These are phyloP conservation scores for Ogataea henricii DNA, from an alignment of 805 yeast species.

Conservation along the genomic window DNA sequence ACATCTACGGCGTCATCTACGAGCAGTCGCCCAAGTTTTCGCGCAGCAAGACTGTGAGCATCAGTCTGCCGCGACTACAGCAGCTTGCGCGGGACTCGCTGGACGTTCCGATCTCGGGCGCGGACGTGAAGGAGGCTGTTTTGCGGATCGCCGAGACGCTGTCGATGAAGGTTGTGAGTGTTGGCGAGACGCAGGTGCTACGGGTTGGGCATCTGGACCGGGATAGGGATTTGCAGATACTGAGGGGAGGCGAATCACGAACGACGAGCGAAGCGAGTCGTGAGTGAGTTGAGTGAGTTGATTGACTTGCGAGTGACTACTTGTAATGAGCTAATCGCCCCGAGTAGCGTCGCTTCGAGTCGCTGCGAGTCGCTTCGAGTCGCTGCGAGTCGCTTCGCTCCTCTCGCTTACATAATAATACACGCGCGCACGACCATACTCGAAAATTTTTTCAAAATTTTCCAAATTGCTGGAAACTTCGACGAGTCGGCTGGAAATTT, in stretches of 20 bases:
- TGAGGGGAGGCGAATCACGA: slow-evolving; percentile 6
- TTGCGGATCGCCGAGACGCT: slow-evolving; percentile 12
- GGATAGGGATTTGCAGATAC: slow-evolving; percentile 16
- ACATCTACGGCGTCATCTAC: slow-evolving; percentile 28
- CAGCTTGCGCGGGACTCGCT: slow-evolving; percentile 26
- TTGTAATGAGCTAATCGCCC: background rate
- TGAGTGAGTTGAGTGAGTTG: background rate
- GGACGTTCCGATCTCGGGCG: slow-evolving; percentile 18
- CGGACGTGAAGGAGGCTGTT: slow-evolving; percentile 20
- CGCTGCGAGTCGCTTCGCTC: background rate
- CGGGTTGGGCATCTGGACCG: slow-evolving; percentile 23
- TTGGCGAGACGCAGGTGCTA: slow-evolving; percentile 24
- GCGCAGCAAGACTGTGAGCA: slow-evolving; percentile 8
- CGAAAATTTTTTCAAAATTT: slow-evolving; percentile 10
- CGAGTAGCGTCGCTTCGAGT: too few species aligned
- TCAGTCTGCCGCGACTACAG: slow-evolving; percentile 19
- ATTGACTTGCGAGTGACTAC: too few species aligned
- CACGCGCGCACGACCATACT: background rate
- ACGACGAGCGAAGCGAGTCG: background rate
- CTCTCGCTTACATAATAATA: background rate
- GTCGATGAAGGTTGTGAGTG: slow-evolving; percentile 16
- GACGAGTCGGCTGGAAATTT: slow-evolving; percentile 12
- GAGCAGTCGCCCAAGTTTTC: slow-evolving; percentile 24
- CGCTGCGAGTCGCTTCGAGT: background rate
- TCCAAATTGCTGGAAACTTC: slow-evolving; percentile 22